A percentile compares a stretch with the other conserved stretches of the same genome.
These are phyloP conservation scores for Phytopythium boreale DNA, from an alignment of 352 stramenopile genomes.

Conservation along the genomic window DNA sequence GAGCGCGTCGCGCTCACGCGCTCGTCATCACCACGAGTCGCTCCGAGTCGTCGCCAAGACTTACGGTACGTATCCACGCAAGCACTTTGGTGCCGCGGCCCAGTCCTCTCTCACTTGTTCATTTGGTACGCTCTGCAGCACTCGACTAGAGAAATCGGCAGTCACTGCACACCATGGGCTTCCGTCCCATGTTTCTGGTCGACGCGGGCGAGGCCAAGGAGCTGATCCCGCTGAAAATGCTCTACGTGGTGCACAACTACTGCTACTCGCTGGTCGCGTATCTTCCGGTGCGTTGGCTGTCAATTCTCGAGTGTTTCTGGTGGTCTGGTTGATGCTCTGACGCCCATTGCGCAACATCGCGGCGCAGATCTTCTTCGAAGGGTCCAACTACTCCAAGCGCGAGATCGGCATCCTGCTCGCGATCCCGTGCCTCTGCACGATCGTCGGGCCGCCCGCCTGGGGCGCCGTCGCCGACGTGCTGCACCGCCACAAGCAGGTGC, in stretches of 20 bases:
- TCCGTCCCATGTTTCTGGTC: slow-evolving; percentile 16
- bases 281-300: slow-evolving; percentile 13
- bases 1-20: neutral
- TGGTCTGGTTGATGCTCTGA: no score
- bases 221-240: slow-evolving; percentile 20
- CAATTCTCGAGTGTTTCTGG: neutral
- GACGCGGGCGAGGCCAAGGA: slow-evolving; percentile 24
- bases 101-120: neutral
- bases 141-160: neutral
- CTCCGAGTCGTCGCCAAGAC: no score
- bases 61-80: neutral
- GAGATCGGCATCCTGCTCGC: slow-evolving; percentile 51
- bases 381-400: slow-evolving; percentile 30
- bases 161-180: slow-evolving; percentile 10
- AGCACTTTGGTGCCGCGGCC: no score
- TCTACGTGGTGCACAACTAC: slow-evolving; percentile 17
- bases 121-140: neutral
- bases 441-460: slow-evolving; percentile 44
- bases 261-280: slow-evolving; percentile 24
- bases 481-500: slow-evolving; percentile 37
- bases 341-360: no score
- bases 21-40: neutral
- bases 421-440: slow-evolving; percentile 38
- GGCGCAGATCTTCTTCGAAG: slow-evolving; percentile 20
- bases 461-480: slow-evolving; percentile 42